A percentile compares a stretch with the other conserved stretches of the same genome.
Evolutionary conservation across 2,329 filamentous ascomycete species (phyloP).

Genomic region (Paraconiothyrium sp.): DNA sequence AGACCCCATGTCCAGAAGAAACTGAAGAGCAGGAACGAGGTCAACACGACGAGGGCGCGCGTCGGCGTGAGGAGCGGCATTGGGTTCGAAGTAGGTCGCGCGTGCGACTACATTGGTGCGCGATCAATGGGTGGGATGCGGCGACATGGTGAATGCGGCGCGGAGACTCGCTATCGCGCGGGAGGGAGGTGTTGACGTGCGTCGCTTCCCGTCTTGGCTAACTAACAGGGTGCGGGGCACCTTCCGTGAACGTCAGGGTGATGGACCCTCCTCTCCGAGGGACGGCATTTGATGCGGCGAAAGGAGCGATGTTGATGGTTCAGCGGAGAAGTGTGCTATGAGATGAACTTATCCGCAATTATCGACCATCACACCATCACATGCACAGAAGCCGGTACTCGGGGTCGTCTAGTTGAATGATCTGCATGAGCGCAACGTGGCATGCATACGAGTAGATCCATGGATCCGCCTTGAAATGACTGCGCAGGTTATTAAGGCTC

Average conservation of each 20-base stretch:
- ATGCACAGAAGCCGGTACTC: not conserved
- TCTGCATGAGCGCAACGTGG: too few species aligned
- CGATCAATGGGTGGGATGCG: not conserved
- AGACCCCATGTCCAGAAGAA: slow-evolving; percentile 46
- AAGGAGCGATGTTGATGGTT: not conserved
- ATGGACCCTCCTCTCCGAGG: not conserved
- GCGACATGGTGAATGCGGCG: not conserved
- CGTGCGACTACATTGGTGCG: slow-evolving; percentile 19
- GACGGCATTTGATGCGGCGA: not conserved
- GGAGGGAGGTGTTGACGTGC: not conserved
- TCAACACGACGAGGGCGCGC: slow-evolving; percentile 38
- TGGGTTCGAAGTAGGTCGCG: slow-evolving; percentile 20
- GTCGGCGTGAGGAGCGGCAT: slow-evolving; percentile 47
- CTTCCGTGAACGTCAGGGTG: not conserved
- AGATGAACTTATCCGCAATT: not conserved
- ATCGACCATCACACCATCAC: not conserved
- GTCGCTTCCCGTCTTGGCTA: slow-evolving; percentile 3
- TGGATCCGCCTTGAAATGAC: too few species aligned
- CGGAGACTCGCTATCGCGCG: not conserved
- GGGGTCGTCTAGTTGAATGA: too few species aligned
- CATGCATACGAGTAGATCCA: too few species aligned
- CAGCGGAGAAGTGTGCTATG: not conserved
- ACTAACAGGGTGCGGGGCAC: not conserved
- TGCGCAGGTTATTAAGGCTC: too few species aligned
- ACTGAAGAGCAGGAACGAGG: slow-evolving; percentile 39